phyloP scores from a whole-genome alignment of 2,329 filamentous ascomycete species.

The Cercospora berteroae region DNA sequence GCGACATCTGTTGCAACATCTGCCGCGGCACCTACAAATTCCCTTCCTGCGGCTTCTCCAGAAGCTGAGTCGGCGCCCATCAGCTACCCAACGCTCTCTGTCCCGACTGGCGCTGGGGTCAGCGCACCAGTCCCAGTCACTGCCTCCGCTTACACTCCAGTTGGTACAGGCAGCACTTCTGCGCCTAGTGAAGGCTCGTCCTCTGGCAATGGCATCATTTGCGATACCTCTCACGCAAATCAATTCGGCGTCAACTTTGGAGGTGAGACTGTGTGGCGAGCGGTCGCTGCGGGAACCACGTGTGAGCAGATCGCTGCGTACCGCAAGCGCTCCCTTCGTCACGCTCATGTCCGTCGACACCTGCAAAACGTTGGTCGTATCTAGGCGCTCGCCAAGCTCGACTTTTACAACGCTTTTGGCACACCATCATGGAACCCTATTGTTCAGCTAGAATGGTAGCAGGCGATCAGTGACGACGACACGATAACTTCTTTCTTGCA shows the following conservation, averaged over 20 bases:
- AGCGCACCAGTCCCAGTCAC: slow-evolving; percentile 9
- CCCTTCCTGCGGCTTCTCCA: not conserved
- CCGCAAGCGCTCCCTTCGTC: slow-evolving; percentile 29
- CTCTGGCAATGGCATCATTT: slow-evolving; percentile 5
- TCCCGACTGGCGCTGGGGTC: slow-evolving; percentile 17
- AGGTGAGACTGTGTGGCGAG: slow-evolving; percentile 43
- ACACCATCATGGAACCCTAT: not conserved
- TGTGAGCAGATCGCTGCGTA: slow-evolving; percentile 39
- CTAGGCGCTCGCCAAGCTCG: not conserved
- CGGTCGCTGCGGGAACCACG: slow-evolving; percentile 46
- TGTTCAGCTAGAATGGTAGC: not conserved
- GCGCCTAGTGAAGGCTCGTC: not conserved
- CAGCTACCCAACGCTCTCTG: slow-evolving; percentile 4
- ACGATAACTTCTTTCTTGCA: not conserved
- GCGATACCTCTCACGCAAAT: slow-evolving; percentile 17
- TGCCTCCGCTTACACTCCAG: slow-evolving; percentile 13
- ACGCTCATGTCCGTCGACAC: slow-evolving; percentile 21
- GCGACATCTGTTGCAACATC: slow-evolving; percentile 5
- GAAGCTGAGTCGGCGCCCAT: not conserved
- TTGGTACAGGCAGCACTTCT: slow-evolving; percentile 12
- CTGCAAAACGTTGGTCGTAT: not conserved
- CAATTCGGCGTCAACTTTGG: slow-evolving; percentile 48
- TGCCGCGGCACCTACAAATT: not conserved
- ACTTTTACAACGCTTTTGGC: not conserved
- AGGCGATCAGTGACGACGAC: not conserved